Base-by-base conservation (phyloP, 2,329 filamentous ascomycete species). In the Coccinonectria pachysandricola region DNA sequence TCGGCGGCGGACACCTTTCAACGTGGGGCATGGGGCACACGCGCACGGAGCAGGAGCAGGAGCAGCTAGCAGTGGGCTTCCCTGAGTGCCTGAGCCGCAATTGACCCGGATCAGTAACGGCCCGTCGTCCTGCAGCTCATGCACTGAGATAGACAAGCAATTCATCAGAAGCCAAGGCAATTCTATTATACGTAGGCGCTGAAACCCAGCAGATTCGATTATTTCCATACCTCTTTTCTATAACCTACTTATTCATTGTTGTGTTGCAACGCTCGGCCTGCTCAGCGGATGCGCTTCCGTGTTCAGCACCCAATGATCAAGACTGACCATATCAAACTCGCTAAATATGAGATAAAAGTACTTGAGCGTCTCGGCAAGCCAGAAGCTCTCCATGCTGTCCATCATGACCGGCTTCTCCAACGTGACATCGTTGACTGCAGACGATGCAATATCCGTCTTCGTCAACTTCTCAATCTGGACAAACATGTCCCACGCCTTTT, bases 401-500 rank as follows among this genome's bases (percentile, higher is more conserved):
- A 63, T 53, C 37, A 49, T 49, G 12, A 39, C 37, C 9, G 43
- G 43, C 28, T 52, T 49, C 14, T 54, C 42, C 42, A 32, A 39
- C 26, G 36, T 41, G 14, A 85, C 75, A 42, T 85, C 78, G 32
- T 66, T 59, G 30, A 86, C 65, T 16, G 73, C 73, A 1, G 75
- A 73, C 40, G 80, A 68, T 5, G 75, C 80, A 35, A 73, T 62
- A 4, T 65, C 56, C 1, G 78, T 74, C 14, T 64, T 62, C 8
- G 79, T 81, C 40, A 71, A 59, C 40, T 62, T 62, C 31, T 72
- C 60, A 17, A 86, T 64, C 7, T 70, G 65, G 28, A 68, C 49
- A 47, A 84, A 85, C 79, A 86, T 85, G 29, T 61, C 59, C 80
- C 80, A 85, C 2, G 78, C 80, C 46, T 74, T 74, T 31, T 79